phyloP scores from a whole-genome alignment of 2,329 filamentous ascomycete species.

The Fusarium beomiforme region DNA sequence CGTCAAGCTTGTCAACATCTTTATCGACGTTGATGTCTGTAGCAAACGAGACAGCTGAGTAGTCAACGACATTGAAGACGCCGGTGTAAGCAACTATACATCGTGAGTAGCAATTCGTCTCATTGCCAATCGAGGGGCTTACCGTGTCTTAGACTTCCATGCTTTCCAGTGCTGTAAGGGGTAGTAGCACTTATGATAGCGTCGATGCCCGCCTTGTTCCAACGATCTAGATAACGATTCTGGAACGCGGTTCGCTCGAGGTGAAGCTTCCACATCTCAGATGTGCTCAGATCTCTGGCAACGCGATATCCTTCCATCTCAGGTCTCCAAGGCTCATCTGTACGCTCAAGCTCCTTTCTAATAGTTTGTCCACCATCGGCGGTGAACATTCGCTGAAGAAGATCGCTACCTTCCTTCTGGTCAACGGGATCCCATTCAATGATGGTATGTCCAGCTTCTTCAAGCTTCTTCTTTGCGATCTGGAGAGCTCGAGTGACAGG shows the following conservation, averaged over 20 bases:
- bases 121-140: constrained; percentile 10
- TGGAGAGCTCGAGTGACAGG: constrained; percentile 68
- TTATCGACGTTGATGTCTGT: constrained; percentile 55
- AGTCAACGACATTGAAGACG: constrained; percentile 61
- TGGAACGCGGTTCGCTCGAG: constrained; percentile 57
- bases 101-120: not conserved
- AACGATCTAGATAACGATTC: constrained; percentile 58
- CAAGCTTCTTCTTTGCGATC: constrained; percentile 55
- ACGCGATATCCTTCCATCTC: constrained; percentile 49
- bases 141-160: constrained; percentile 57
- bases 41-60: constrained; percentile 58
- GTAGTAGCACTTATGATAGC: constrained; percentile 69
- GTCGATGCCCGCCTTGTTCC: constrained; percentile 63
- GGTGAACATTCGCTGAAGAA: constrained; percentile 58
- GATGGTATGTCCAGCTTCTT: constrained; percentile 59
- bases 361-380: constrained; percentile 59
- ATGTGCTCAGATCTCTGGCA: constrained; percentile 52
- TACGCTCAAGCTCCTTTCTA: constrained; percentile 49
- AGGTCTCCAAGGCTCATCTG: constrained; percentile 55
- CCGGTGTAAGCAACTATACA: constrained; percentile 59
- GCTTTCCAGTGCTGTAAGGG: constrained; percentile 55
- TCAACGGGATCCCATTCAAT: constrained; percentile 61
- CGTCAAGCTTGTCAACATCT: constrained; percentile 47
- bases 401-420: constrained; percentile 49
- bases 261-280: constrained; percentile 61